Evolutionary conservation across 106 monocot genomes (phyloP).

Genomic region (Dioscorea zingiberensis): DNA sequence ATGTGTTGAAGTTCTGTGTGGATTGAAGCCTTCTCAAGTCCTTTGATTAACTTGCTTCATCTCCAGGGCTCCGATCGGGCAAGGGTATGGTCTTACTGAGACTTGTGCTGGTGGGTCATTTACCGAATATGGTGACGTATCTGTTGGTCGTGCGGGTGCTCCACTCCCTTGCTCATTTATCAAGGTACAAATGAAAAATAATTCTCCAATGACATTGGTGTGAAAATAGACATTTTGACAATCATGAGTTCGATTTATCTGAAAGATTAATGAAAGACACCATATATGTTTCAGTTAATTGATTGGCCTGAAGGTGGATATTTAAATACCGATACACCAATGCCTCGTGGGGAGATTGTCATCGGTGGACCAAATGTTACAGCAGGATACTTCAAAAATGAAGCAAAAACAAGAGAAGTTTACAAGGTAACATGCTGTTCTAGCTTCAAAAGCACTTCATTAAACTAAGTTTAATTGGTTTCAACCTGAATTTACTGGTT

Average conservation of each 20-base stretch:
- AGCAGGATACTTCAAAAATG: constrained; percentile 90
- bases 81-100: constrained; percentile 98
- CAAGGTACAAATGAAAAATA: constrained; percentile 77
- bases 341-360: constrained; percentile 98
- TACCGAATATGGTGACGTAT: constrained; percentile 82
- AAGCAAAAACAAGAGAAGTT: constrained; percentile 83
- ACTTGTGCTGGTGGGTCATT: constrained; percentile 97
- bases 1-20: too few species aligned
- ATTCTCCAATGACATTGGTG: too few species aligned
- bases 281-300: constrained; percentile 66
- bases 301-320: constrained; percentile 98
- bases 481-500: constrained; percentile 1
- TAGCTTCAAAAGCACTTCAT: not conserved
- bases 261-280: too few species aligned
- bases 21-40: too few species aligned
- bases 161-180: constrained; percentile 91
- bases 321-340: constrained; percentile 63
- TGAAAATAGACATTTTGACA: too few species aligned
- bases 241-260: too few species aligned
- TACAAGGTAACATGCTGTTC: constrained; percentile 59
- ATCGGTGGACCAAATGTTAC: constrained; percentile 98
- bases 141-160: constrained; percentile 97
- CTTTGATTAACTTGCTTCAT: constrained; percentile 9
- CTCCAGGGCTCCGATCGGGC: constrained; percentile 88
- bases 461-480: not conserved